phyloP scores from a whole-genome alignment of 768 basidiomycete genomes.

The Neoboletus brunneissimus region DNA sequence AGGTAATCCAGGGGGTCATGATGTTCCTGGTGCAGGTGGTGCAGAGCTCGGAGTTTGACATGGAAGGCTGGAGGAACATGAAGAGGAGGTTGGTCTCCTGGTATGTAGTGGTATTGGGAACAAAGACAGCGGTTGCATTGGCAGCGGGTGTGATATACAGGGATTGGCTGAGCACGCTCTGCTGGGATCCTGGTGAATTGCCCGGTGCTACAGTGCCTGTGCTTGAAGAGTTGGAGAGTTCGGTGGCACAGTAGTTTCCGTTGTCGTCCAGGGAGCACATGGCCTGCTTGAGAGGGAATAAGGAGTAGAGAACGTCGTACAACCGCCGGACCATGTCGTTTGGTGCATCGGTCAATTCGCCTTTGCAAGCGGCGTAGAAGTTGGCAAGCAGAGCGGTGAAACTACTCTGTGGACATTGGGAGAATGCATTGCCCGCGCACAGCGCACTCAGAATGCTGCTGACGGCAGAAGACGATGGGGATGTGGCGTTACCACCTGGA shows the following conservation, averaged over 20 bases:
- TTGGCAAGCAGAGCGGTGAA: conserved; percentile 60
- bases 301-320: conserved; percentile 80
- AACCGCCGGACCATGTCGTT: conserved; percentile 51
- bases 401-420: conserved; percentile 52
- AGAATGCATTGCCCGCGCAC: conserved; percentile 48
- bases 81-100: conserved; percentile 65
- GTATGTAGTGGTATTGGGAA: conserved; percentile 58
- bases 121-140: conserved; percentile 29
- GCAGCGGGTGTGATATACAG: conserved; percentile 22
- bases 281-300: conserved; percentile 62
- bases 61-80: conserved; percentile 65
- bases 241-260: conserved; percentile 65
- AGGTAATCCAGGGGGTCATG: conserved; percentile 73
- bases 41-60: conserved; percentile 61
- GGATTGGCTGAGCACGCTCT: conserved; percentile 18
- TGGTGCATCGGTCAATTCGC: conserved; percentile 59
- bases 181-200: conserved; percentile 10
- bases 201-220: conserved; percentile 16
- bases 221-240: conserved; percentile 36
- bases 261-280: conserved; percentile 74
- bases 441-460: conserved; percentile 50
- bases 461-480: conserved; percentile 44
- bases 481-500: conserved; percentile 41
- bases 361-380: conserved; percentile 69
- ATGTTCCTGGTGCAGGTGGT: conserved; percentile 76